Evolutionary conservation across 306 rosid genomes (phyloP).

Genomic region (Cucurbita maxima): DNA sequence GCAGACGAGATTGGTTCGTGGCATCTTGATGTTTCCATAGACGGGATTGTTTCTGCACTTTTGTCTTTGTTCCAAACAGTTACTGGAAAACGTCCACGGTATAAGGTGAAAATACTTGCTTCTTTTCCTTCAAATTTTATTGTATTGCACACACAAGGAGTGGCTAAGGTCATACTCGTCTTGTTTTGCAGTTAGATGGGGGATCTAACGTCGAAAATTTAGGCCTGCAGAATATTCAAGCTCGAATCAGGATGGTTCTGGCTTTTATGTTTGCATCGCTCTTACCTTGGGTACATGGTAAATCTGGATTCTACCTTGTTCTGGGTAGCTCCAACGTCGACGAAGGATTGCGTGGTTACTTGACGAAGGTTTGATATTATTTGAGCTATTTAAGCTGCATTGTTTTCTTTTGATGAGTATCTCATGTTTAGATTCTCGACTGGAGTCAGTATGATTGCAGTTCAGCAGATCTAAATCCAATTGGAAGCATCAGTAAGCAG

Average conservation of each 20-base stretch:
- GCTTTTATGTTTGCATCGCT: constrained; percentile 97
- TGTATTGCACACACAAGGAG: not conserved
- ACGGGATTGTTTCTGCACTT: constrained; percentile 57
- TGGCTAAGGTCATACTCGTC: not conserved
- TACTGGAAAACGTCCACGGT: constrained; percentile 62
- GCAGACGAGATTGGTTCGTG: constrained; percentile 90
- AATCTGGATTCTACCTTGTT: constrained; percentile 85
- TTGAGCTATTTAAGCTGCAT: constrained; percentile 2
- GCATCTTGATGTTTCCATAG: constrained; percentile 89
- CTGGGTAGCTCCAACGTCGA: constrained; percentile 92
- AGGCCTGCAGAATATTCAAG: constrained; percentile 89
- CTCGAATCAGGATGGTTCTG: constrained; percentile 85
- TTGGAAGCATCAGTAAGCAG: constrained; percentile 85
- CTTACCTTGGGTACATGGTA: constrained; percentile 91
- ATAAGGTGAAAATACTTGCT: constrained; percentile 37
- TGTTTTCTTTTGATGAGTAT: not conserved
- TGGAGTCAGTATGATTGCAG: constrained; percentile 74
- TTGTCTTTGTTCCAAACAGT: constrained; percentile 64
- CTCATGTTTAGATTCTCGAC: constrained; percentile 11
- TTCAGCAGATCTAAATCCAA: constrained; percentile 91
- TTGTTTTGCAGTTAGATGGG: constrained; percentile 56
- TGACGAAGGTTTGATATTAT: constrained; percentile 53
- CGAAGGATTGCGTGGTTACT: constrained; percentile 81
- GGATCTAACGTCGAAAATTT: constrained; percentile 80
- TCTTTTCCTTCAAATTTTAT: not conserved